Conservation (phyloP, 805 yeast species). For the Zygoascus tannicola region DNA sequence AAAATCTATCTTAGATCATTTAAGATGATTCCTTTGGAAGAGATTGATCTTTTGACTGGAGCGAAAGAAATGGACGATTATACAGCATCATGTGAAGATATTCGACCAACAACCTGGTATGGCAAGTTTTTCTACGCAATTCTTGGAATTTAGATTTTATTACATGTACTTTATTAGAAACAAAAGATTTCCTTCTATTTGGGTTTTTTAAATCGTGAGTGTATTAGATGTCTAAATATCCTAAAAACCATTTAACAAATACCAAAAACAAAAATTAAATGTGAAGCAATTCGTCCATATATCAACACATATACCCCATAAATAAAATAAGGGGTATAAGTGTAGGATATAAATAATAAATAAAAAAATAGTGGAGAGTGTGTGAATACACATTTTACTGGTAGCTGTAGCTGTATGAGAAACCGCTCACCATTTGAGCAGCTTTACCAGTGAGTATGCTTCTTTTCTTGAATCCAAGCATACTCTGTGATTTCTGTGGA, state of each 20-base stretch:
- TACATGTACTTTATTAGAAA: too few species aligned
- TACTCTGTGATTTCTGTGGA: neutral
- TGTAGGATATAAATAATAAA: neutral
- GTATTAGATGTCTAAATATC: too few species aligned
- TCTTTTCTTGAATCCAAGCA: constrained; percentile 9
- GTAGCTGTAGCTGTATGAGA: neutral
- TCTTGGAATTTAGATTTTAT: constrained; percentile 10
- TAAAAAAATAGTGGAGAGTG: constrained; percentile 3
- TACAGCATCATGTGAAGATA: constrained; percentile 40
- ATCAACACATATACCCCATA: neutral
- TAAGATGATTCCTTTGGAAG: constrained; percentile 20
- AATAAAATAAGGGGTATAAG: neutral
- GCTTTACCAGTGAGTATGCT: constrained; percentile 26
- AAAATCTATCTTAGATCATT: constrained; percentile 19
- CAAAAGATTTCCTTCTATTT: too few species aligned
- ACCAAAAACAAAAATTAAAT: too few species aligned
- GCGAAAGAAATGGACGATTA: constrained; percentile 51
- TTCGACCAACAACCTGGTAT: constrained; percentile 15
- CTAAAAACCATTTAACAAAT: too few species aligned
- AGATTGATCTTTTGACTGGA: constrained; percentile 61
- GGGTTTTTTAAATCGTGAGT: too few species aligned
- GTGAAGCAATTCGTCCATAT: too few species aligned
- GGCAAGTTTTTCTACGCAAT: constrained; percentile 9
- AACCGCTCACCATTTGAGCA: constrained; percentile 21
- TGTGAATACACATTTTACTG: too few species aligned